Evolutionary conservation across 2,329 filamentous ascomycete species (phyloP).

Genomic region (Alternaria triticimaculans): DNA sequence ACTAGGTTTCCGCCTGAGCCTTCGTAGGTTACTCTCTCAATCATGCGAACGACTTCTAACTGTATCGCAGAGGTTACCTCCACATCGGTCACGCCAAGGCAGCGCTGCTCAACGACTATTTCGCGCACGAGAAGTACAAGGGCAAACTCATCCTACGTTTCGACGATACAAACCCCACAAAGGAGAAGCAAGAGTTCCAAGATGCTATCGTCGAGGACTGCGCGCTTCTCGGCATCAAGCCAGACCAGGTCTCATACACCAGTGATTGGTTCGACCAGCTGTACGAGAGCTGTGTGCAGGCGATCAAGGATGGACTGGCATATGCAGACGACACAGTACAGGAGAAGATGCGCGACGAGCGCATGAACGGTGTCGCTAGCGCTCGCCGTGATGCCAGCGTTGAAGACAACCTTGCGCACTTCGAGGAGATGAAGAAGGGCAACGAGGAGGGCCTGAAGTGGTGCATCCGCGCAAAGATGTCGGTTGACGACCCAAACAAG

Average conservation of each 20-base stretch:
- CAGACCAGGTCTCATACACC: constrained; percentile 85
- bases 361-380: constrained; percentile 83
- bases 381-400: constrained; percentile 77
- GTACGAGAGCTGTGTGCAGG: constrained; percentile 81
- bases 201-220: constrained; percentile 94
- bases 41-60: constrained; percentile 3
- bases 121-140: constrained; percentile 90
- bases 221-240: constrained; percentile 87
- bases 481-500: constrained; percentile 90
- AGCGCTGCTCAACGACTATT: constrained; percentile 93
- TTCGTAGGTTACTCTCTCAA: constrained; percentile 64
- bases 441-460: constrained; percentile 79
- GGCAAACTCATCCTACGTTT: constrained; percentile 91
- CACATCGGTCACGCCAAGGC: constrained; percentile 97
- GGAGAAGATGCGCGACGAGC: constrained; percentile 84
- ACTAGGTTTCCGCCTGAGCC: constrained; percentile 94
- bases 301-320: constrained; percentile 86
- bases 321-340: constrained; percentile 95
- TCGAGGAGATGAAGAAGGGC: constrained; percentile 92
- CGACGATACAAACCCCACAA: constrained; percentile 96
- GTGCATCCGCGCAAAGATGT: constrained; percentile 96
- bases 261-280: constrained; percentile 95
- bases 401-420: constrained; percentile 84
- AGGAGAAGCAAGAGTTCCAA: constrained; percentile 96
- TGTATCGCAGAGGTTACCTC: constrained; percentile 69